phyloP scores from a whole-genome alignment of 2,329 filamentous ascomycete genomes.

The Cercospora janseana region DNA sequence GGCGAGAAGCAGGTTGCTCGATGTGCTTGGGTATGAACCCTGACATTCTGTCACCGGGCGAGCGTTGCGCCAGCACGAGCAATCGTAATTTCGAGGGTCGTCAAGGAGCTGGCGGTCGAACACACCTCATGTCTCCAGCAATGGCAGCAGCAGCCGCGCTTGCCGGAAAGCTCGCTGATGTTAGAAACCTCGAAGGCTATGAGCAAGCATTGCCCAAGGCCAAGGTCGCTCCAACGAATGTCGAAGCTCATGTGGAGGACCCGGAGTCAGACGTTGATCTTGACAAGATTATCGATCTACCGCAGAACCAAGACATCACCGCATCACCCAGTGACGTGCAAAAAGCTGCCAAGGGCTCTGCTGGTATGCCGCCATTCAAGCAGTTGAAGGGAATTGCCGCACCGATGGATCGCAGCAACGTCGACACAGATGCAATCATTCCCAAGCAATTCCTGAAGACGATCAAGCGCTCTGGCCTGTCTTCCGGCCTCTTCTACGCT shows the following conservation, averaged over 20 bases:
- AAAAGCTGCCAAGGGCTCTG: conserved; percentile 49
- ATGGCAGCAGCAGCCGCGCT: conserved; percentile 94
- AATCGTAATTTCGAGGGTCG: conserved; percentile 98
- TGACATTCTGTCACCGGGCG: conserved; percentile 86
- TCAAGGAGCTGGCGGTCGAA: conserved; percentile 86
- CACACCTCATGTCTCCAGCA: conserved; percentile 93
- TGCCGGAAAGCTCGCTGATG: conserved; percentile 85
- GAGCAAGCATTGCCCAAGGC: conserved; percentile 44
- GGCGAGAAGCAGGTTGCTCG: conserved; percentile 96
- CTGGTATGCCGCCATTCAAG: conserved; percentile 79
- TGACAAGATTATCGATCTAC: conserved; percentile 62
- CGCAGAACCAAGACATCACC: conserved; percentile 48
- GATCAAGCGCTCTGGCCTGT: conserved; percentile 94
- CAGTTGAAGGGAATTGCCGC: conserved; percentile 83
- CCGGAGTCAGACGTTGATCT: conserved; percentile 61
- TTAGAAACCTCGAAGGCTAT: conserved; percentile 69
- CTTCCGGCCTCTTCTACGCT: conserved; percentile 79
- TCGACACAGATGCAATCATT: conserved; percentile 99
- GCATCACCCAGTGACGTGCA: conserved; percentile 54
- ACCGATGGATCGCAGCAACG: conserved; percentile 81
- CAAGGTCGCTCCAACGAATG: conserved; percentile 55
- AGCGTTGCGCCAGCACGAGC: conserved; percentile 91
- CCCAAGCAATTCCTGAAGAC: conserved; percentile 99
- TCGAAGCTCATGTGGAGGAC: conserved; percentile 57
- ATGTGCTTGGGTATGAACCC: conserved; percentile 99